Percentiles rank a stretch among this genome's conserved stretches.
phyloP scores from a whole-genome alignment of 2,329 filamentous ascomycete genomes.

The Pseudogymnoascus sp. region DNA sequence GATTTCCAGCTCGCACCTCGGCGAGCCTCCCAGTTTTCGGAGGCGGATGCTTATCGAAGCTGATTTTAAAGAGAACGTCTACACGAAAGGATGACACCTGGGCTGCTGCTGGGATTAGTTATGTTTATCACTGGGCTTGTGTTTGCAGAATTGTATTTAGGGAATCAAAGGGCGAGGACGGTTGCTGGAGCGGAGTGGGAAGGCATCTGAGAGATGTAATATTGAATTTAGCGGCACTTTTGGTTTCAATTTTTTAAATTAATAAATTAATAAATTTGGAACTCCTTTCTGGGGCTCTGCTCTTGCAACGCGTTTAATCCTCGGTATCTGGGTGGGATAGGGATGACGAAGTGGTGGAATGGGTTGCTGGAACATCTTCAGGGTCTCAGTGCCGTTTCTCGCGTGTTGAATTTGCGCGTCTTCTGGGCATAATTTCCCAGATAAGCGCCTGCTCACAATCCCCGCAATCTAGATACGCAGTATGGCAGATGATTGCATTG shows the following conservation, averaged over 20 bases:
- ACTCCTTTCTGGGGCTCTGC: background rate
- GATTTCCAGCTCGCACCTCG: background rate
- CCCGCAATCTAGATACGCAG: background rate
- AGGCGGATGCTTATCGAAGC: background rate
- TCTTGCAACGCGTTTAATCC: background rate
- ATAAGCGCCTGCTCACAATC: background rate
- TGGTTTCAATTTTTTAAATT: background rate
- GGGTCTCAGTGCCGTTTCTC: background rate
- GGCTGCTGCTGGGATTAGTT: background rate
- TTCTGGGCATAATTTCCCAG: background rate
- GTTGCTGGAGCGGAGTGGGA: background rate
- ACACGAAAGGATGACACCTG: background rate
- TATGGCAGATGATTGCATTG: background rate
- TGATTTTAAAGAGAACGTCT: background rate
- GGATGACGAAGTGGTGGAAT: background rate
- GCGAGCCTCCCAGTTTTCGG: background rate
- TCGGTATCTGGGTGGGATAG: background rate
- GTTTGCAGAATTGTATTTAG: background rate
- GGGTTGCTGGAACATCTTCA: background rate
- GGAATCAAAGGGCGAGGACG: background rate
- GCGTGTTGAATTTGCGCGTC: background rate
- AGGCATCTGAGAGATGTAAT: background rate
- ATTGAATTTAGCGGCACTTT: background rate
- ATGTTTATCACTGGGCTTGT: background rate
- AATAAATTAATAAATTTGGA: background rate